Percentiles rank a stretch among this genome's conserved stretches.
Evolutionary conservation across 2,329 filamentous ascomycete species (phyloP).

Genomic region (Fusarium concolor): DNA sequence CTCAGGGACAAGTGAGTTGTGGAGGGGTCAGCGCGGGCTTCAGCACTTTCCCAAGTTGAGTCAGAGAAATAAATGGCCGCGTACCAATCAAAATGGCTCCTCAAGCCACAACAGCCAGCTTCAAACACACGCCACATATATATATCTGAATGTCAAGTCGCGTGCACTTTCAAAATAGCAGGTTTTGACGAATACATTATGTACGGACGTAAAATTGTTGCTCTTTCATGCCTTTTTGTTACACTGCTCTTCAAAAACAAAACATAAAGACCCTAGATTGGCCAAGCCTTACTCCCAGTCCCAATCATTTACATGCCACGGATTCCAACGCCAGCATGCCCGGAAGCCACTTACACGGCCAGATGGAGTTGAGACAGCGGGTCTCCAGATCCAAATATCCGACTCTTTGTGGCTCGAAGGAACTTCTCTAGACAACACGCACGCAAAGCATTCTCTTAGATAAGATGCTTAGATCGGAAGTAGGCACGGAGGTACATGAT

Average conservation of each 20-base stretch:
- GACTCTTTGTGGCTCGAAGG: slow-evolving; percentile 16
- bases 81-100: slow-evolving; percentile 37
- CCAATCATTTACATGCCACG: slow-evolving; percentile 43
- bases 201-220: slow-evolving; percentile 43
- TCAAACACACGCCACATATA: slow-evolving; percentile 21
- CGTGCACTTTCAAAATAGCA: slow-evolving; percentile 10
- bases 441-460: slow-evolving; percentile 46
- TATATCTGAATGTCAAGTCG: background rate
- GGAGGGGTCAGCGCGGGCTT: slow-evolving; percentile 39
- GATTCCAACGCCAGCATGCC: slow-evolving; percentile 46
- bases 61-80: slow-evolving; percentile 30
- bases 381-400: slow-evolving; percentile 11
- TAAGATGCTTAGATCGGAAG: slow-evolving; percentile 74
- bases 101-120: slow-evolving; percentile 14
- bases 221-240: slow-evolving; percentile 46
- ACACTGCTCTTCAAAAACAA: slow-evolving; percentile 38
- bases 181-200: slow-evolving; percentile 7
- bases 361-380: slow-evolving; percentile 18
- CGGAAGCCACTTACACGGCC: slow-evolving; percentile 36
- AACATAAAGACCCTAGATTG: slow-evolving; percentile 21
- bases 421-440: slow-evolving; percentile 20
- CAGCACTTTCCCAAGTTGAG: slow-evolving; percentile 35
- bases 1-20: slow-evolving; percentile 19
- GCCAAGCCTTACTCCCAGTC: slow-evolving; percentile 34
- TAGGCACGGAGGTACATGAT: slow-evolving; percentile 97